Evolutionary conservation across 345 rosid species (phyloP).

Genomic region (Syzygium oleosum): DNA sequence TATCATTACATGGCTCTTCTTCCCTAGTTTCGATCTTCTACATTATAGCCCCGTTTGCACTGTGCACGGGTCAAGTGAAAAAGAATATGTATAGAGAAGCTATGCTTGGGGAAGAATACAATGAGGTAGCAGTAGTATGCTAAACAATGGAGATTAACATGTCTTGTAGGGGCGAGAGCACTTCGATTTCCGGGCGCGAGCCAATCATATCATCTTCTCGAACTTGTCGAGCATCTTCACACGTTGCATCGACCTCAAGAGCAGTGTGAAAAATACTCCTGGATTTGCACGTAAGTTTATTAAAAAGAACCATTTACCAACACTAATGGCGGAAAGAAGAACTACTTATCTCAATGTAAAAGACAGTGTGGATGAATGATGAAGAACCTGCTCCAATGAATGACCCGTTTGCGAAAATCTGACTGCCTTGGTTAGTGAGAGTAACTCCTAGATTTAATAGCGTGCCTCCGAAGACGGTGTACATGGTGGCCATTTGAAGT

Average conservation of each 20-base stretch:
- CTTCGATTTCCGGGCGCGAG: neutral
- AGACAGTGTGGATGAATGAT: neutral
- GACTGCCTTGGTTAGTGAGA: slow-evolving; percentile 57
- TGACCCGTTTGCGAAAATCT: slow-evolving; percentile 59
- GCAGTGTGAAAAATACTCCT: slow-evolving; percentile 58
- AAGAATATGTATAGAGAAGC: neutral
- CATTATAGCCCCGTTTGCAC: neutral
- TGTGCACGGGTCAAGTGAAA: neutral
- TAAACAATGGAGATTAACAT: neutral
- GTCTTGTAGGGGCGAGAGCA: neutral
- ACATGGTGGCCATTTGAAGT: slow-evolving; percentile 91
- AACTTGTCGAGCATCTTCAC: slow-evolving; percentile 75
- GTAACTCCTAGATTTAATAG: slow-evolving; percentile 78
- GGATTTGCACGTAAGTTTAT: slow-evolving; percentile 9
- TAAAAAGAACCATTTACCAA: neutral
- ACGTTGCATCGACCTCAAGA: slow-evolving; percentile 68
- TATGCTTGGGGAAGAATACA: neutral
- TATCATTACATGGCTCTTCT: neutral
- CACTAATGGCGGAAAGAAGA: neutral
- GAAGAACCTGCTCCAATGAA: slow-evolving; percentile 73
- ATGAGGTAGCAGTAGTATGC: neutral
- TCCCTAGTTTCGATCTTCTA: neutral
- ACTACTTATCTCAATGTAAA: neutral
- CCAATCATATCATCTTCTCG: slow-evolving; percentile 80
- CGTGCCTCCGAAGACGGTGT: slow-evolving; percentile 74